Conservation (phyloP, 1,284 basidiomycete genomes). For the Cutaneotrichosporon daszewskae region DNA sequence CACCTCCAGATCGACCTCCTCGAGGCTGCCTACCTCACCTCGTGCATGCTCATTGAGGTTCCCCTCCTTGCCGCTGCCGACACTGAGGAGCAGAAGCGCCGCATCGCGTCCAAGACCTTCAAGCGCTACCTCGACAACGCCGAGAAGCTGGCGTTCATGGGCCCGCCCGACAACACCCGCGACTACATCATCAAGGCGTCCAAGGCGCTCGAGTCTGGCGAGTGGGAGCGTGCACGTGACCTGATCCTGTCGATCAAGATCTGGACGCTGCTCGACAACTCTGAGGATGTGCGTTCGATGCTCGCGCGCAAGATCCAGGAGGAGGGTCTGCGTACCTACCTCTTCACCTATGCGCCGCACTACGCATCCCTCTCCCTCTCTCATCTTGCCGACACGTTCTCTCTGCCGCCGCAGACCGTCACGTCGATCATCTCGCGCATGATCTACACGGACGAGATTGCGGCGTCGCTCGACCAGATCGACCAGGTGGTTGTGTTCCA, state of each 20-base stretch:
- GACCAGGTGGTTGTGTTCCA: constrained; percentile 83
- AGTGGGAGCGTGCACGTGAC: constrained; percentile 93
- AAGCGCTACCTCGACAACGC: constrained; percentile 92
- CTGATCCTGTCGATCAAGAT: constrained; percentile 95
- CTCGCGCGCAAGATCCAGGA: constrained; percentile 91
- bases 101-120: constrained; percentile 91
- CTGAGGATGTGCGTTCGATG: constrained; percentile 85
- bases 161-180: constrained; percentile 95
- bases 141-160: constrained; percentile 95
- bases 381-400: constrained; percentile 82
- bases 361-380: constrained; percentile 86
- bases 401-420: constrained; percentile 69
- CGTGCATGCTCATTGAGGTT: constrained; percentile 97
- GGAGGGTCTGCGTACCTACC: constrained; percentile 91
- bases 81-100: constrained; percentile 85
- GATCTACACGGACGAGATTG: constrained; percentile 97
- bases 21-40: constrained; percentile 95
- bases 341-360: constrained; percentile 96
- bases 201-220: constrained; percentile 91
- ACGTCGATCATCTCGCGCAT: constrained; percentile 94
- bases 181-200: constrained; percentile 99
- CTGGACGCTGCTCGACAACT: constrained; percentile 92
- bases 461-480: constrained; percentile 87
- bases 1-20: constrained; percentile 98
- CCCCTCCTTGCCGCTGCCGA: constrained; percentile 90